These are phyloP conservation scores for Candida patagonica DNA, from an alignment of 805 yeast genomes.

Conservation along the genomic window DNA sequence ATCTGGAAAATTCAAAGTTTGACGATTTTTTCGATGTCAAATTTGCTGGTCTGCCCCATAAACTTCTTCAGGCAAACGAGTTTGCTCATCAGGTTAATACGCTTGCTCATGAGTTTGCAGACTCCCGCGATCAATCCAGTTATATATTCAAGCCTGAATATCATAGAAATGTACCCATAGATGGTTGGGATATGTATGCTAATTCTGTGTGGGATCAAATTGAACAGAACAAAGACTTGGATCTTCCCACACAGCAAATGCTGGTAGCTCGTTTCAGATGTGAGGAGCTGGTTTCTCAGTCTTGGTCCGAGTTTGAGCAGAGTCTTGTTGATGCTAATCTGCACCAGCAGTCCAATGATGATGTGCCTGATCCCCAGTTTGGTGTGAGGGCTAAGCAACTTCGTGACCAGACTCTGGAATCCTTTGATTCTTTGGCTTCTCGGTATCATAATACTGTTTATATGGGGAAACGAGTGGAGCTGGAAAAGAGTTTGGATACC, in stretches of 20 bases:
- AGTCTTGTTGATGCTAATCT: constrained; percentile 28
- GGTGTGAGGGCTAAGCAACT: constrained; percentile 38
- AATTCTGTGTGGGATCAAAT: constrained; percentile 91
- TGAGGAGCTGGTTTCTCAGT: constrained; percentile 66
- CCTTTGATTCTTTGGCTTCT: constrained; percentile 65
- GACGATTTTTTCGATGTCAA: constrained; percentile 77
- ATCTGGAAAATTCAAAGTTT: constrained; percentile 44
- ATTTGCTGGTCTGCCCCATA: constrained; percentile 78
- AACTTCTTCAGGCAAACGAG: constrained; percentile 65
- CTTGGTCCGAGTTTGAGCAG: constrained; percentile 37
- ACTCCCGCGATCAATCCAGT: constrained; percentile 3
- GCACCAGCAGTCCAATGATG: not conserved
- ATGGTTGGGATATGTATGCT: constrained; percentile 93
- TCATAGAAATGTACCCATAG: constrained; percentile 82
- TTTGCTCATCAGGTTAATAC: constrained; percentile 51
- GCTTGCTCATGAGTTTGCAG: constrained; percentile 53
- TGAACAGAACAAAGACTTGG: constrained; percentile 85
- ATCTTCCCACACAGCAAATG: constrained; percentile 93
- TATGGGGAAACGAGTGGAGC: constrained; percentile 44
- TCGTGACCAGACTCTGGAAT: constrained; percentile 37
- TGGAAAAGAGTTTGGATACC: constrained; percentile 41
- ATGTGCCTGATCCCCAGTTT: constrained; percentile 24
- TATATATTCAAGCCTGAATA: constrained; percentile 52
- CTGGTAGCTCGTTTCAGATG: constrained; percentile 91
- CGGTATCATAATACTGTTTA: constrained; percentile 65